A percentile compares a stretch with the other conserved stretches of the same genome.
phyloP scores from a whole-genome alignment of 768 basidiomycete genomes.

The Kwoniella europaea region DNA sequence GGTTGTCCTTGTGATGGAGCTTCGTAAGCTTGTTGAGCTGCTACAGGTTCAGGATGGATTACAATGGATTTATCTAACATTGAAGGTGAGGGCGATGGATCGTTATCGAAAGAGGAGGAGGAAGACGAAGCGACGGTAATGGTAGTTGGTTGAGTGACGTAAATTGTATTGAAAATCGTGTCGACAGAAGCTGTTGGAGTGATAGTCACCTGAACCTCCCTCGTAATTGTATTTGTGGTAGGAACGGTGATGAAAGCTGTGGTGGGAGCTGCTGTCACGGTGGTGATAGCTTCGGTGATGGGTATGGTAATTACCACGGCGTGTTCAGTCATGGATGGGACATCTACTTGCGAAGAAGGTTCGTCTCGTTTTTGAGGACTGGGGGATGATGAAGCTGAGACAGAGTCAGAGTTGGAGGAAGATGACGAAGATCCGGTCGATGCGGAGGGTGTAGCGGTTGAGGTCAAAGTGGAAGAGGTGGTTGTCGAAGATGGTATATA shows the following conservation, averaged over 20 bases:
- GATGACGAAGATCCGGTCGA: neutral
- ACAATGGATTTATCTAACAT: slow-evolving; percentile 1
- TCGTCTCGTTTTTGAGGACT: slow-evolving; percentile 9
- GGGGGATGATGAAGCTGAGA: neutral
- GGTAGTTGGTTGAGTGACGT: slow-evolving; percentile 8
- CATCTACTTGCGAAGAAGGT: neutral
- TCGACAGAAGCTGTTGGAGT: slow-evolving; percentile 4
- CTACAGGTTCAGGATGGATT: neutral
- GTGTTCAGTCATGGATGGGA: neutral
- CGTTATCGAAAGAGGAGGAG: neutral
- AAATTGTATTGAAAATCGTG: slow-evolving; percentile 2
- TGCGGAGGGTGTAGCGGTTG: neutral
- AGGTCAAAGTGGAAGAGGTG: neutral
- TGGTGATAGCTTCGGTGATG: slow-evolving; percentile 12
- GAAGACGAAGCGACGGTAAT: slow-evolving; percentile 6
- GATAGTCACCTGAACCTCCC: neutral
- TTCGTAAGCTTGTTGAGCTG: neutral
- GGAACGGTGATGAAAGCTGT: neutral
- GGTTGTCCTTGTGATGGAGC: neutral
- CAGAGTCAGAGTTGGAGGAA: too few species aligned
- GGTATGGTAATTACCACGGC: slow-evolving; percentile 12
- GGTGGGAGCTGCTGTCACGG: neutral
- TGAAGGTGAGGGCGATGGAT: neutral
- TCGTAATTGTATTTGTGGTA: slow-evolving; percentile 11
- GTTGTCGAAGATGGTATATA: neutral